Evolutionary conservation across 257 asterid genomes (phyloP).

Genomic region (Solanum neorickii): DNA sequence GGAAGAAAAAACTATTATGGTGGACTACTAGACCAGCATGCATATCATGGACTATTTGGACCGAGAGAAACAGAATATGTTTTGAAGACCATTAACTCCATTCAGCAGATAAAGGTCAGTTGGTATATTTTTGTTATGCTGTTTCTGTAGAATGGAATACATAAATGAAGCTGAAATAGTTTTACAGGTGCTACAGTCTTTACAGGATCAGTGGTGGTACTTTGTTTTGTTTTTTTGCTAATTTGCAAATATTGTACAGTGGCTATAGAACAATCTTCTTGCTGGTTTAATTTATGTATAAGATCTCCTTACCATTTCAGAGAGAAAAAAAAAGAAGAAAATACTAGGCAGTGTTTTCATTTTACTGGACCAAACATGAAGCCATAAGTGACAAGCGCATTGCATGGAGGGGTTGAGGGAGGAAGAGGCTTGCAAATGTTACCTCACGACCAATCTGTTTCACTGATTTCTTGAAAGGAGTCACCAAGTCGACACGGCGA

Average conservation of each 20-base stretch:
- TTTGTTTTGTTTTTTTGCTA: background rate
- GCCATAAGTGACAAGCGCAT: background rate
- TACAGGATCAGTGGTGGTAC: background rate
- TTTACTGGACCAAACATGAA: background rate
- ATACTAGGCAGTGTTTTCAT: background rate
- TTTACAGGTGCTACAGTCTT: background rate
- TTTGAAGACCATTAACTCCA: background rate
- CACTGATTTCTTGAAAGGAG: slow-evolving; percentile 83
- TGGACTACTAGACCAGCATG: background rate
- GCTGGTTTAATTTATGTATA: background rate
- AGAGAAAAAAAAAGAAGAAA: background rate
- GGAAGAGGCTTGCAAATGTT: background rate
- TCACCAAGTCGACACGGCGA: slow-evolving; percentile 44
- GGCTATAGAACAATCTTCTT: background rate
- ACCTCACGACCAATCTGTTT: slow-evolving; percentile 87
- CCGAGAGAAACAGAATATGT: background rate
- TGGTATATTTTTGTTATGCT: background rate
- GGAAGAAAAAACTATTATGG: background rate
- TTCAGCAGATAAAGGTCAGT: background rate
- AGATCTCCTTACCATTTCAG: background rate
- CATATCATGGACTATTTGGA: background rate
- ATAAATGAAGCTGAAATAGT: background rate
- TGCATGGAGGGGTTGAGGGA: background rate
- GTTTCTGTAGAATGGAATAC: background rate
- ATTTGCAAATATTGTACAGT: background rate